These are phyloP conservation scores for Blepharisma japonicum DNA, from an alignment of 73 alveolate species.

Conservation along the genomic window DNA sequence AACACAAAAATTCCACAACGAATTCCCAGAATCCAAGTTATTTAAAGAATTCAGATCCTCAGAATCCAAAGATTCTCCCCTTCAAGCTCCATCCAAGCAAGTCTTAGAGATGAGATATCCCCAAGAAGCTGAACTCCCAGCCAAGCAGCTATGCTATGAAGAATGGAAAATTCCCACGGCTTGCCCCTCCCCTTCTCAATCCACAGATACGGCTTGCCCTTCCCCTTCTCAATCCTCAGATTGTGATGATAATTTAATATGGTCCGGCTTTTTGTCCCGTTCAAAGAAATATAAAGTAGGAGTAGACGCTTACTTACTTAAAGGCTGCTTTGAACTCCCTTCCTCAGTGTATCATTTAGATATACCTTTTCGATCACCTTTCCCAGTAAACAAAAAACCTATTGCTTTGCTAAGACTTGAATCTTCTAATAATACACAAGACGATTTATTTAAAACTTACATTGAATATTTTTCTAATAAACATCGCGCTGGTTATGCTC, in stretches of 20 bases:
- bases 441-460: background rate
- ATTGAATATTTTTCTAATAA: conserved; percentile 14
- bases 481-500: conserved; percentile 23
- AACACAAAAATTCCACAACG: too few species aligned
- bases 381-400: conserved; percentile 7
- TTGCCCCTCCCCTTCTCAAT: too few species aligned
- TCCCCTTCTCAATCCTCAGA: too few species aligned
- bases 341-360: conserved; percentile 22
- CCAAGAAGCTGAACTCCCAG: too few species aligned
- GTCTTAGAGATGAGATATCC: too few species aligned
- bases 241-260: conserved; percentile 24
- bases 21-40: too few species aligned
- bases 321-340: conserved; percentile 23
- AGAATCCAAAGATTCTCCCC: too few species aligned
- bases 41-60: too few species aligned
- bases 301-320: conserved; percentile 38
- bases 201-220: too few species aligned
- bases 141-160: too few species aligned
- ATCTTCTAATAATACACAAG: conserved; percentile 25
- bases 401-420: conserved; percentile 22
- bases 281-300: conserved; percentile 41
- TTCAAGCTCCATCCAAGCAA: too few species aligned
- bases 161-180: too few species aligned
- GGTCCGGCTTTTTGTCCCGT: conserved; percentile 53
- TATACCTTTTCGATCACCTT: conserved; percentile 18